A percentile compares a stretch with the other conserved stretches of the same genome.
phyloP scores from a whole-genome alignment of 1,284 basidiomycete species.

The Pseudozyma hubeiensis region DNA sequence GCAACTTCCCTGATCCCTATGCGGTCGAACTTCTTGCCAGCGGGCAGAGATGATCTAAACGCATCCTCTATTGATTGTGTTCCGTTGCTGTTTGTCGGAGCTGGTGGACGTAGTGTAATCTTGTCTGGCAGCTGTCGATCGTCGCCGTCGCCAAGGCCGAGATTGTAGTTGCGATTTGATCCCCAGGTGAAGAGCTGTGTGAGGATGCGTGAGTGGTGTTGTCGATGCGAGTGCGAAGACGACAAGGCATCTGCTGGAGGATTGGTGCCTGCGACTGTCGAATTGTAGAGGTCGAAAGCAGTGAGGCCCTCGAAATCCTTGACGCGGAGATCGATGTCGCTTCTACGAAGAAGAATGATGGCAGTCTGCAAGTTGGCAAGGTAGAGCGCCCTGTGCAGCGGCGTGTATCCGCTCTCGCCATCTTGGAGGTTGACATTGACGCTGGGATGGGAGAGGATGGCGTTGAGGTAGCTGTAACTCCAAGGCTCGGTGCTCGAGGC shows the following conservation, averaged over 20 bases:
- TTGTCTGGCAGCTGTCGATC: constrained; percentile 85
- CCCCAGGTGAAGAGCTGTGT: constrained; percentile 89
- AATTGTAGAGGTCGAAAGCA: constrained; percentile 91
- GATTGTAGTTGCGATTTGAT: constrained; percentile 75
- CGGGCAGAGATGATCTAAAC: constrained; percentile 23
- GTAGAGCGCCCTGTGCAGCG: constrained; percentile 91
- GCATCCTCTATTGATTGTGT: constrained; percentile 17
- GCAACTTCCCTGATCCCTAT: constrained; percentile 58
- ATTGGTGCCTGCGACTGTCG: constrained; percentile 63
- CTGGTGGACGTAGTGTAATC: constrained; percentile 72
- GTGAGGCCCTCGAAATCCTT: constrained; percentile 93
- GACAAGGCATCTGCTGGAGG: constrained; percentile 44
- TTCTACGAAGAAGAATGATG: constrained; percentile 79
- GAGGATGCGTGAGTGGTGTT: constrained; percentile 34
- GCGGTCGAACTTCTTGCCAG: constrained; percentile 60
- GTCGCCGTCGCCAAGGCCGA: constrained; percentile 83
- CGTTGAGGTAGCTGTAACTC: constrained; percentile 81
- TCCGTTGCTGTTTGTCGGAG: constrained; percentile 2
- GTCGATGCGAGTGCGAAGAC: constrained; percentile 18
- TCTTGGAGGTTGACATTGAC: constrained; percentile 87
- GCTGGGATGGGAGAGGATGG: constrained; percentile 81
- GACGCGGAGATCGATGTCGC: constrained; percentile 79
- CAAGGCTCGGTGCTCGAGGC: constrained; percentile 76
- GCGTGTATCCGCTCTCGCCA: constrained; percentile 78
- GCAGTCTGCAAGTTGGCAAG: constrained; percentile 83